phyloP scores from a whole-genome alignment of 2,329 filamentous ascomycete species.

The Stachybotrys chlorohalonatus region DNA sequence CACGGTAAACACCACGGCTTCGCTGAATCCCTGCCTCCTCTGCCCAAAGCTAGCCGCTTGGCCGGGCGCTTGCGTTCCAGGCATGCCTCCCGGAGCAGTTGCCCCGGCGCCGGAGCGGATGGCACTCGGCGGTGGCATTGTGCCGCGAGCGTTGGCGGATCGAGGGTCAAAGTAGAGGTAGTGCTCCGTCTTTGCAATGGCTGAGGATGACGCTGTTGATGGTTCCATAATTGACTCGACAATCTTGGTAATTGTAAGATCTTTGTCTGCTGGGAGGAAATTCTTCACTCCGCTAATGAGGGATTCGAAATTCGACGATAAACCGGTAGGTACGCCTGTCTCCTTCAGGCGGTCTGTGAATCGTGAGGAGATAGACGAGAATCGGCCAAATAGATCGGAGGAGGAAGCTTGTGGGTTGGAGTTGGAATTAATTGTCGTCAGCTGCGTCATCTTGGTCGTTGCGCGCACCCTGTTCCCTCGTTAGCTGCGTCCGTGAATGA shows the following conservation, averaged over 20 bases:
- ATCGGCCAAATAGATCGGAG: conserved; percentile 82
- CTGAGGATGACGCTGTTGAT: conserved; percentile 75
- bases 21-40: conserved; percentile 77
- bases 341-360: conserved; percentile 93
- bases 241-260: conserved; percentile 94
- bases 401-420: conserved; percentile 52
- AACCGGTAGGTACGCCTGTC: conserved; percentile 61
- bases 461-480: conserved; percentile 60
- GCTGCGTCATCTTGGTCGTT: conserved; percentile 96
- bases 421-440: conserved; percentile 78
- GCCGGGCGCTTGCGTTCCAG: conserved; percentile 45
- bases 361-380: conserved; percentile 83
- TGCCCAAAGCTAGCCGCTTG: conserved; percentile 84
- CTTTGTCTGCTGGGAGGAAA: conserved; percentile 91
- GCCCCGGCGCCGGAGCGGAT: conserved; percentile 34
- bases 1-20: conserved; percentile 89
- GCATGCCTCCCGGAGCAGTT: conserved; percentile 37
- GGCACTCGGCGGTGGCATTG: conserved; percentile 71
- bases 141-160: conserved; percentile 85
- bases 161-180: conserved; percentile 97
- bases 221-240: conserved; percentile 98
- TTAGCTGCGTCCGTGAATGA: conserved; percentile 11
- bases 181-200: conserved; percentile 91
- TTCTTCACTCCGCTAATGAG: conserved; percentile 96
- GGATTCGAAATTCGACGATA: conserved; percentile 78